These are phyloP conservation scores for Botryotinia convoluta DNA, from an alignment of 2,329 filamentous ascomycete genomes.

Conservation along the genomic window DNA sequence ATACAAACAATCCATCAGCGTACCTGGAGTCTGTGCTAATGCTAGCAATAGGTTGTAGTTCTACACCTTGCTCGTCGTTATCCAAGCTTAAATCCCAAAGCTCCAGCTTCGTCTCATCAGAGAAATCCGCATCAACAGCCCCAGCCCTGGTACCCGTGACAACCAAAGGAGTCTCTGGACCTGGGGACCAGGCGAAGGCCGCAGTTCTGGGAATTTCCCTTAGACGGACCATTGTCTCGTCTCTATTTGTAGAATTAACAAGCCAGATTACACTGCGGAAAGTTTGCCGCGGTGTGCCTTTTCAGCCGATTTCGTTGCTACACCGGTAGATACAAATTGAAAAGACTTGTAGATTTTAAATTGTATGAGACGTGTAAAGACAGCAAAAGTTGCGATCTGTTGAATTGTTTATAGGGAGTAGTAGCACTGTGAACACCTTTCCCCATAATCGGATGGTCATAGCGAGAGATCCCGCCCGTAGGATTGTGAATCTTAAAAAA, in stretches of 20 bases:
- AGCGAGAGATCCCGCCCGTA: conserved; percentile 11
- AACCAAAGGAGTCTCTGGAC: conserved; percentile 72
- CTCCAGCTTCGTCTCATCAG: conserved; percentile 93
- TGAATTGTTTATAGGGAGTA: conserved; percentile 12
- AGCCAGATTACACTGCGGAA: conserved; percentile 19
- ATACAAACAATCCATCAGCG: conserved; percentile 21
- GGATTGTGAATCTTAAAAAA: conserved; percentile 14
- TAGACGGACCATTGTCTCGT: conserved; percentile 77
- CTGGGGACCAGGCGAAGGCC: conserved; percentile 94
- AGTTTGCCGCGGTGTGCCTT: conserved; percentile 14
- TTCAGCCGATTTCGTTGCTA: not conserved
- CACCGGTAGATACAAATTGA: not conserved
- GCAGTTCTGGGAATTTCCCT: conserved; percentile 96
- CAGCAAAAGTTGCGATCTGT: conserved; percentile 7
- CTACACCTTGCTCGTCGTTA: conserved; percentile 68
- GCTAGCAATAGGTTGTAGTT: conserved; percentile 81
- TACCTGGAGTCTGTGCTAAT: conserved; percentile 90
- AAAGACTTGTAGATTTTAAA: not conserved
- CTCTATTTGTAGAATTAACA: conserved; percentile 16
- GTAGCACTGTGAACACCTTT: conserved; percentile 22
- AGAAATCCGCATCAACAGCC: conserved; percentile 95
- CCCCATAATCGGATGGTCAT: conserved; percentile 21
- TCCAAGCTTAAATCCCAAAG: conserved; percentile 92
- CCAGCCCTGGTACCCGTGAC: conserved; percentile 93
- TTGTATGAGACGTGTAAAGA: not conserved